Evolutionary conservation across 768 basidiomycete species (phyloP).

Genomic region (Mycena rosella): DNA sequence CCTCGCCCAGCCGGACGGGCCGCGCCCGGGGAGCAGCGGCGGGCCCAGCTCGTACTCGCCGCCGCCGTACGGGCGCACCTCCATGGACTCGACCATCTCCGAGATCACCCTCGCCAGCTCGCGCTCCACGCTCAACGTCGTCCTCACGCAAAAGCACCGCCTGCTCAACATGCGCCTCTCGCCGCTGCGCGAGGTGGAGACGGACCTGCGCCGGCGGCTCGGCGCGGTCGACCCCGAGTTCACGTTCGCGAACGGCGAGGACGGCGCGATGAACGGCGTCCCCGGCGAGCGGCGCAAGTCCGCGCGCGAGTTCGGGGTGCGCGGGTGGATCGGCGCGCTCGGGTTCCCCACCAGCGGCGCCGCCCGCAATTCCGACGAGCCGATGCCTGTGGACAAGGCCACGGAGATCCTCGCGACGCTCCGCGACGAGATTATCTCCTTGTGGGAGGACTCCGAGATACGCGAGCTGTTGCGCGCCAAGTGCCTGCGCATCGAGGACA

Average conservation of each 20-base stretch:
- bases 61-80: slow-evolving; percentile 49
- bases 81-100: slow-evolving; percentile 55
- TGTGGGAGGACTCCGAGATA: slow-evolving; percentile 72
- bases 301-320: slow-evolving; percentile 45
- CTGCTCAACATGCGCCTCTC: slow-evolving; percentile 53
- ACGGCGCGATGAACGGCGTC: slow-evolving; percentile 13
- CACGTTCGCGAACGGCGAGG: slow-evolving; percentile 25
- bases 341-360: slow-evolving; percentile 4
- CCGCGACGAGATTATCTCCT: slow-evolving; percentile 63
- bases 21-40: neutral
- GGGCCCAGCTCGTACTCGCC: slow-evolving; percentile 15
- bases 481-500: slow-evolving; percentile 69
- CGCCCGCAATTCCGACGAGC: slow-evolving; percentile 14
- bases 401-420: slow-evolving; percentile 62
- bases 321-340: slow-evolving; percentile 40
- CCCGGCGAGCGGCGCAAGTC: neutral
- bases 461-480: slow-evolving; percentile 57
- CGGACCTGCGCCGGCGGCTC: slow-evolving; percentile 53
- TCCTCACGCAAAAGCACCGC: slow-evolving; percentile 49
- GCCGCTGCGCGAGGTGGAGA: slow-evolving; percentile 56
- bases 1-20: slow-evolving; percentile 50
- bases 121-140: slow-evolving; percentile 21
- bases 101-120: slow-evolving; percentile 54
- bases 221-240: slow-evolving; percentile 51
- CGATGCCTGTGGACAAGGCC: slow-evolving; percentile 42